Conservation (phyloP, 345 rosid genomes). For the Citrus australasica region DNA sequence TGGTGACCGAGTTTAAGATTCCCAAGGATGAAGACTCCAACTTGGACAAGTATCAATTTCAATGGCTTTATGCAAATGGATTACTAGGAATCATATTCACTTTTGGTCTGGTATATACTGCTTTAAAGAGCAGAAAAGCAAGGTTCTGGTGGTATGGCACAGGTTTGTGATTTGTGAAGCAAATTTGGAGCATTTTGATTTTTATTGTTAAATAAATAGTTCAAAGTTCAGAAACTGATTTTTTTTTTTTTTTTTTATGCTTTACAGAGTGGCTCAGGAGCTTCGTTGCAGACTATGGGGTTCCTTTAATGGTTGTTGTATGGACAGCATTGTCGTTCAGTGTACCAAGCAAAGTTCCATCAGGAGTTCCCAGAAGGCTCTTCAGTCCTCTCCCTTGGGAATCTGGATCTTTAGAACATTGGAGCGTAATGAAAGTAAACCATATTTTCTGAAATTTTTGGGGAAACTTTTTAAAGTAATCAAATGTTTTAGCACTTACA, state of each 20-base stretch:
- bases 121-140: slow-evolving; percentile 69
- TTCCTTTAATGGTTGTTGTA: slow-evolving; percentile 73
- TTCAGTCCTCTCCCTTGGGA: slow-evolving; percentile 75
- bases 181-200: background rate
- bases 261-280: slow-evolving; percentile 52
- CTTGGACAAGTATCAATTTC: slow-evolving; percentile 45
- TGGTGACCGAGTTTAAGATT: slow-evolving; percentile 56
- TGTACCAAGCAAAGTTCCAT: slow-evolving; percentile 46
- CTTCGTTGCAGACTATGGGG: slow-evolving; percentile 81
- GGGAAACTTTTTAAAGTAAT: background rate
- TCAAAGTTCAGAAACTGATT: background rate
- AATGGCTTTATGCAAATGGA: slow-evolving; percentile 77
- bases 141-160: slow-evolving; percentile 74
- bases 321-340: slow-evolving; percentile 72
- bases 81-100: slow-evolving; percentile 69
- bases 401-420: slow-evolving; percentile 50
- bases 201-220: background rate
- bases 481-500: background rate
- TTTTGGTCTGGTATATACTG: slow-evolving; percentile 60
- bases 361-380: slow-evolving; percentile 79
- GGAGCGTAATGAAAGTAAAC: slow-evolving; percentile 73
- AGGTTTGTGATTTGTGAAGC: slow-evolving; percentile 41
- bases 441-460: background rate
- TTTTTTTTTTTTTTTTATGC: background rate
- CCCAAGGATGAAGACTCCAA: slow-evolving; percentile 43